Evolutionary conservation across 805 yeast genomes (phyloP).

Genomic region (Schwanniomyces pseudopolymorphus): DNA sequence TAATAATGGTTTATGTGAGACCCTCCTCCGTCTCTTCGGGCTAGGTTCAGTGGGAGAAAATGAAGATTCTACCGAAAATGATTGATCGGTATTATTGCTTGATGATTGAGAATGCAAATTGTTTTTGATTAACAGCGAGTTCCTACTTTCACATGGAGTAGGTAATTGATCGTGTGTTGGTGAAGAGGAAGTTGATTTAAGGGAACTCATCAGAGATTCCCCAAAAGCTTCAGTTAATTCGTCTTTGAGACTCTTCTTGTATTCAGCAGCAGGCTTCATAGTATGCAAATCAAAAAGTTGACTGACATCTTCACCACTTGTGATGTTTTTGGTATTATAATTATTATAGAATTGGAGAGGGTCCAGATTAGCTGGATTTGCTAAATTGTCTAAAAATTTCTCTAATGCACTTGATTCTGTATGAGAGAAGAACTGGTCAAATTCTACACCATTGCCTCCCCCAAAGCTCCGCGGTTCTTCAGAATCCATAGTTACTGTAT

Average conservation of each 20-base stretch:
- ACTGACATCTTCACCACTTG: conserved; percentile 5
- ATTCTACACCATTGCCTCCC: conserved; percentile 13
- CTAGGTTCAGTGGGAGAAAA: conserved; percentile 4
- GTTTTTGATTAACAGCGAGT: conserved; percentile 12
- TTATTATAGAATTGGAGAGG: conserved; percentile 32
- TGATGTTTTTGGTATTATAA: conserved; percentile 8
- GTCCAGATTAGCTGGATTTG: conserved; percentile 23
- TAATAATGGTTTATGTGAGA: conserved; percentile 35
- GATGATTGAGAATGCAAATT: not conserved
- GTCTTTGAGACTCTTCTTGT: conserved; percentile 14
- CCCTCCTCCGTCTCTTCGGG: conserved; percentile 24
- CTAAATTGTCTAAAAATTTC: conserved; percentile 40
- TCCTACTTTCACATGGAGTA: conserved; percentile 34
- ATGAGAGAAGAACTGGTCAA: conserved; percentile 36
- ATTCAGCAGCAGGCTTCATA: conserved; percentile 21
- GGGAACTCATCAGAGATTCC: conserved; percentile 19
- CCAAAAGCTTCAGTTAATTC: conserved; percentile 35
- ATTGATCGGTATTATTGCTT: not conserved
- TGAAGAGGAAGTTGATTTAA: conserved; percentile 7
- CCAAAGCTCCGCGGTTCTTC: not conserved
- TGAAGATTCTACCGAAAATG: not conserved
- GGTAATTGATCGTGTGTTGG: conserved; percentile 22
- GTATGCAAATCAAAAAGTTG: conserved; percentile 29
- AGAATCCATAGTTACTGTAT: not conserved
- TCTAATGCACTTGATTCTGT: conserved; percentile 40